Evolutionary conservation across 331 rosid genomes (phyloP), one percentile per base, ranked within the genome.

Genomic region (Cydonia oblonga): DNA sequence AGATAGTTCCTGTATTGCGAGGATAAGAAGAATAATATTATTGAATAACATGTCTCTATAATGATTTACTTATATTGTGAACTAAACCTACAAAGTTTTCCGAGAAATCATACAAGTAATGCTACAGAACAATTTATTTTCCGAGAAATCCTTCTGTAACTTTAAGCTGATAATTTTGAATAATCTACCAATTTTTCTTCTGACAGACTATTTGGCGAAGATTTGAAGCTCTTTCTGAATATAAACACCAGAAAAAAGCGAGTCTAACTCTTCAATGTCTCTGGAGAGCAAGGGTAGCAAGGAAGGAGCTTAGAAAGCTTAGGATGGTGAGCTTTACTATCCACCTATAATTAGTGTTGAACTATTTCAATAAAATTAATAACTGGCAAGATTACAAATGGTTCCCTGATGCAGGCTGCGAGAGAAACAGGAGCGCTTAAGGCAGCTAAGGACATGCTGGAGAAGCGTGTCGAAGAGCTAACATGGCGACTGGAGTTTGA

Each of bases 371-470:
- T 69, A 74, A 70, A 22, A 66, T 60, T 11, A 72, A 66, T 56
- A 57, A 70, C 44, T 70, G 68, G 44, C 72, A 69, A 75, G 16
- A 46, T 24, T 8, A 51, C 32, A 30, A 69, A 53, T 20, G 32
- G 66, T 68, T 60, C 18, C 62, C 76, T 9, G 14, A 74, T 80
- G 68, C 72, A 92, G 97, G 97, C 93, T 80, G 96, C 97, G 73
- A 85, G 93, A 83, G 97, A 92, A 64, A 85, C 96, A 0, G 97
- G 97, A 11, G 97, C 96, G 58, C 97, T 92, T 64, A 92, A 87
- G 86, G 97, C 90, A 77, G 97, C 97, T 3, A 92, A 92, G 85
- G 97, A 92, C 88, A 92, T 89, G 79, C 78, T 92, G 86, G 97
- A 92, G 86, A 92, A 89, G 84, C 97, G 96, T 6, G 97, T 92